Evolutionary conservation across 768 basidiomycete species (phyloP).

Genomic region (Termitomyces sp.): DNA sequence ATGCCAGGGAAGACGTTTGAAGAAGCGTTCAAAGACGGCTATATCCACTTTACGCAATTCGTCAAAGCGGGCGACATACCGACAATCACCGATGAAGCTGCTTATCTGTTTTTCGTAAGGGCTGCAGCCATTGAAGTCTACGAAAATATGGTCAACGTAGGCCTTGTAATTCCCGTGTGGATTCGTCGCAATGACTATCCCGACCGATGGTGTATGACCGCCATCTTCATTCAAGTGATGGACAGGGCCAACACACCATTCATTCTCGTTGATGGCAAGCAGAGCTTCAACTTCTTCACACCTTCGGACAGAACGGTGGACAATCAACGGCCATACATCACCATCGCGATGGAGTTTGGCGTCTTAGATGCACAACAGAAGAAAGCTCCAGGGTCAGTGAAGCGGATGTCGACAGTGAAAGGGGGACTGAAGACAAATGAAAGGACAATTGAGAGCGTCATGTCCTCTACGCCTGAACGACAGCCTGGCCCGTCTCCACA

Average conservation of each 20-base stretch:
- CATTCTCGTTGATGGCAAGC: too few relatives aligned
- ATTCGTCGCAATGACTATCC: not conserved
- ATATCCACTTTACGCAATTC: slow-evolving; percentile 1
- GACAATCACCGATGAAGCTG: not conserved
- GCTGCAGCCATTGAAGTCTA: slow-evolving; percentile 1
- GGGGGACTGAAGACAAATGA: too few relatives aligned
- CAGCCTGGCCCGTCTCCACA: too few relatives aligned
- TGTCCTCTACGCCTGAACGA: too few relatives aligned
- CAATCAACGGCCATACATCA: not conserved
- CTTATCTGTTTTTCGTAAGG: not conserved
- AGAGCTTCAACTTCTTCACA: not conserved
- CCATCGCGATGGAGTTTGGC: not conserved
- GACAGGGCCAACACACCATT: not conserved
- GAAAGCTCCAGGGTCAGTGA: not conserved
- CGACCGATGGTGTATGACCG: not conserved
- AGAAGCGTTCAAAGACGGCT: not conserved
- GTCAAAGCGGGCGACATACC: not conserved
- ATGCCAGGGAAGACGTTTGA: not conserved
- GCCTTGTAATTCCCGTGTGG: not conserved
- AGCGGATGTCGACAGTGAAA: too few relatives aligned
- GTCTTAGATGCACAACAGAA: not conserved
- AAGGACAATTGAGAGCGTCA: too few relatives aligned
- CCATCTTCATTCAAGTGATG: not conserved
- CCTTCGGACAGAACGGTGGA: too few relatives aligned
- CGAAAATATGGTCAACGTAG: not conserved